Evolutionary conservation across 805 yeast genomes (phyloP).

Genomic region (Wickerhamomyces canadensis): DNA sequence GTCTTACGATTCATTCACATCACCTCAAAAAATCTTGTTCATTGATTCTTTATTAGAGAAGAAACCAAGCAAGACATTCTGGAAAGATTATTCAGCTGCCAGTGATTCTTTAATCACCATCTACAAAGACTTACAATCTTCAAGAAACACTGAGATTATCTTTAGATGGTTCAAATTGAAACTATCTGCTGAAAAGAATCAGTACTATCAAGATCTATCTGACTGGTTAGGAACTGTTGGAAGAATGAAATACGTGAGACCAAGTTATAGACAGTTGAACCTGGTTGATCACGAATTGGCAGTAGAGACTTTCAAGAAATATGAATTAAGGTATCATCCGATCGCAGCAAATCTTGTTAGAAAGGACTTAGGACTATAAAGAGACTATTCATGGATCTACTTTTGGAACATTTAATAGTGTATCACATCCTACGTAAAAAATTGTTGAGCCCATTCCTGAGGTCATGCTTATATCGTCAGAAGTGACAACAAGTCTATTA

Average conservation of each 20-base stretch:
- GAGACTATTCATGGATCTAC: too few relatives aligned
- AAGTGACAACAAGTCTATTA: too few relatives aligned
- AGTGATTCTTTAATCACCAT: conserved; percentile 30
- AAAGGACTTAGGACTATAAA: conserved; percentile 60
- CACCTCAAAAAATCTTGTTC: conserved; percentile 77
- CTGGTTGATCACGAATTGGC: conserved; percentile 65
- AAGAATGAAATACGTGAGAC: conserved; percentile 91
- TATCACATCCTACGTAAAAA: too few relatives aligned
- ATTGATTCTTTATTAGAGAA: conserved; percentile 59
- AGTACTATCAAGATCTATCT: conserved; percentile 51
- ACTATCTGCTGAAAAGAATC: conserved; percentile 43
- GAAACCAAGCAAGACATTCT: conserved; percentile 37
- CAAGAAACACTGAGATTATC: conserved; percentile 75
- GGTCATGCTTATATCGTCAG: too few relatives aligned
- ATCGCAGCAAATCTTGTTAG: conserved; percentile 78
- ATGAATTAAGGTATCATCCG: conserved; percentile 68
- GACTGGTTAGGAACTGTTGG: conserved; percentile 90
- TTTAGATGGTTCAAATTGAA: conserved; percentile 74
- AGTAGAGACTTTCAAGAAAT: conserved; percentile 52
- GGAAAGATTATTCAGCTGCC: conserved; percentile 29
- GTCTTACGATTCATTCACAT: conserved; percentile 45
- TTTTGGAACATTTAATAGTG: background rate
- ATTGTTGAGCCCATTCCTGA: too few relatives aligned
- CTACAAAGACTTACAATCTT: conserved; percentile 36
- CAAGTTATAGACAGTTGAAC: conserved; percentile 67